Evolutionary conservation across 352 stramenopile species (phyloP).

Genomic region (Globisporangium orthogonon): DNA sequence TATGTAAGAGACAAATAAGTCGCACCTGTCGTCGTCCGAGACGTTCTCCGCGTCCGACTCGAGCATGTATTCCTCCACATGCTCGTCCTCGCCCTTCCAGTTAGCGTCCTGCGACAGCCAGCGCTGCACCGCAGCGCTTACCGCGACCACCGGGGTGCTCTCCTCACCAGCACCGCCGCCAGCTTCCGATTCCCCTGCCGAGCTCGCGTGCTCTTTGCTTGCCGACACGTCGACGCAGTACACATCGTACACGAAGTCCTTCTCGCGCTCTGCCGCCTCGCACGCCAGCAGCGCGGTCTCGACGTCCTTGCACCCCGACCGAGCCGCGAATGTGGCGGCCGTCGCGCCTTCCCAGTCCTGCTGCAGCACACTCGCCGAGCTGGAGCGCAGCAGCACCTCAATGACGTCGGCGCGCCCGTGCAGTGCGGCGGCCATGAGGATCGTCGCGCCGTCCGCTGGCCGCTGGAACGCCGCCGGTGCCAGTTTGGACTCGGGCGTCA

Average conservation of each 20-base stretch:
- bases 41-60: conserved; percentile 73
- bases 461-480: conserved; percentile 58
- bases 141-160: conserved; percentile 44
- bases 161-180: conserved; percentile 12
- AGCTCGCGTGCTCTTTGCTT: conserved; percentile 22
- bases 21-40: conserved; percentile 58
- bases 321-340: conserved; percentile 50
- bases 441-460: conserved; percentile 59
- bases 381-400: conserved; percentile 49
- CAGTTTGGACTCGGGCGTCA: conserved; percentile 28
- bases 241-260: conserved; percentile 82
- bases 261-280: conserved; percentile 69
- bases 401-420: conserved; percentile 79
- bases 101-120: conserved; percentile 67
- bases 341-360: conserved; percentile 57
- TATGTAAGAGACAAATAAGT: conserved; percentile 6
- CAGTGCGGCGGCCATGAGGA: conserved; percentile 72
- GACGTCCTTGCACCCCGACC: conserved; percentile 44
- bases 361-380: conserved; percentile 40
- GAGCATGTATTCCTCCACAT: conserved; percentile 73
- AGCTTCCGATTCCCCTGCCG: neutral
- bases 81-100: conserved; percentile 28
- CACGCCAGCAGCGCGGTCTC: conserved; percentile 63
- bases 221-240: conserved; percentile 75
- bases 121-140: conserved; percentile 72